Conservation (phyloP, 306 rosid genomes). For the Prunus campanulata region DNA sequence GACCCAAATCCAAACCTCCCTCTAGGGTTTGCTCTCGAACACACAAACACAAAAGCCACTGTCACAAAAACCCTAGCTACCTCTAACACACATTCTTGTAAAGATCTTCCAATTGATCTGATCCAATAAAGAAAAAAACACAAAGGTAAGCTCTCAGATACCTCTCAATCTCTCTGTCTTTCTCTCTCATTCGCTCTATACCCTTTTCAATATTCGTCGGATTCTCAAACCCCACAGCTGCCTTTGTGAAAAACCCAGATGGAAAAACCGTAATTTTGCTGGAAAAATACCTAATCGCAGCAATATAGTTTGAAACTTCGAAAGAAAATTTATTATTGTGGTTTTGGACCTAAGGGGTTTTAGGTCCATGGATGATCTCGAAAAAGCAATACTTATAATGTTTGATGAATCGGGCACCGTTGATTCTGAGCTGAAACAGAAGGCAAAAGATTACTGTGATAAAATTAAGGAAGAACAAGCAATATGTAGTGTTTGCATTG, state of each 20-base stretch:
- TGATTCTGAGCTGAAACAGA: constrained; percentile 61
- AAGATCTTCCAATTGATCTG: constrained; percentile 35
- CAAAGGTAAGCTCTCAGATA: constrained; percentile 36
- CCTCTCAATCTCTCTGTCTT: constrained; percentile 5
- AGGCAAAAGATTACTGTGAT: constrained; percentile 63
- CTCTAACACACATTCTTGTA: constrained; percentile 19
- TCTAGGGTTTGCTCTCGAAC: constrained; percentile 19
- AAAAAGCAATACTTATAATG: constrained; percentile 72
- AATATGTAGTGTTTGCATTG: constrained; percentile 68
- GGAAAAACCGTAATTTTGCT: constrained; percentile 1
- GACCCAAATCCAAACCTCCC: constrained; percentile 6
- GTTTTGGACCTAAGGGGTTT: constrained; percentile 15
- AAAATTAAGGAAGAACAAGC: constrained; percentile 62
- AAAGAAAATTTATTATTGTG: constrained; percentile 26
- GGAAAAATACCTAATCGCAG: constrained; percentile 3
- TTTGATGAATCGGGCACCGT: constrained; percentile 78
- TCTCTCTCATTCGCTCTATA: constrained; percentile 3
- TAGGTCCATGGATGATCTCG: constrained; percentile 79
- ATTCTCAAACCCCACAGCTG: background rate
- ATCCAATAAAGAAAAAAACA: constrained; percentile 7
- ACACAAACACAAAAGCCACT: background rate
- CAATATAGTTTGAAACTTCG: constrained; percentile 29
- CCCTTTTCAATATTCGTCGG: constrained; percentile 1
- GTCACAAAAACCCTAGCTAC: constrained; percentile 21
- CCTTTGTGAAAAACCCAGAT: constrained; percentile 14